Evolutionary conservation across 2,329 filamentous ascomycete species (phyloP), one percentile per base, ranked within the genome.

Genomic region (Paecilomyces dactylethromorphus): DNA sequence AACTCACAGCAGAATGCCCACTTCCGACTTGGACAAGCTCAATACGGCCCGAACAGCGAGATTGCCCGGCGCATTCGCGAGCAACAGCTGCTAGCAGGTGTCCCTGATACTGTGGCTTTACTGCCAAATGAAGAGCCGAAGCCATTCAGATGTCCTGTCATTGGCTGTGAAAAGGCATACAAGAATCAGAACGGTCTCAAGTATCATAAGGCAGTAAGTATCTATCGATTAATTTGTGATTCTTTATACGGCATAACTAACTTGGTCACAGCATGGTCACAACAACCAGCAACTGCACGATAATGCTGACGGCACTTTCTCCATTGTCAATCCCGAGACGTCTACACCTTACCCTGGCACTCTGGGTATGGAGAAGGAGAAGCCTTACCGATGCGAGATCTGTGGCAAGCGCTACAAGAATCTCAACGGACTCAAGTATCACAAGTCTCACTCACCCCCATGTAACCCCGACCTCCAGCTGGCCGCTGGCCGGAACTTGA

Each of bases 321-420:
- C 93, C 0, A 99, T 99, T 65, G 93, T 99, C 56, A 96, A 99
- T 68, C 94, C 94, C 0, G 90, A 96, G 70, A 97, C 94, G 0
- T 94, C 90, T 29, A 85, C 91, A 1, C 94, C 94, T 0, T 99
- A 97, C 65, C 94, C 94, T 0, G 94, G 94, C 32, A 97, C 94
- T 0, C 81, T 96, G 35, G 94, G 94, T n/a, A 99, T 99, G 94
- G 94, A 99, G 78, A 99, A 97, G 75, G 93, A 97, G 79, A 99
- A 99, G 80, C 94, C 94, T 2, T 97, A 97, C 74, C 92, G 92
- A 71, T 99, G 94, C 75, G 92, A 97, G 64, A 89, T 92, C 11
- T 99, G 94, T 72, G 92, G 93, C 68, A 99, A 99, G 81, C 89
- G 94, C 56, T 99, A 99, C 79, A 99, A 99, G 86, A 99, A 99